Conservation (phyloP, 306 rosid genomes). For the Cicer judaicum region DNA sequence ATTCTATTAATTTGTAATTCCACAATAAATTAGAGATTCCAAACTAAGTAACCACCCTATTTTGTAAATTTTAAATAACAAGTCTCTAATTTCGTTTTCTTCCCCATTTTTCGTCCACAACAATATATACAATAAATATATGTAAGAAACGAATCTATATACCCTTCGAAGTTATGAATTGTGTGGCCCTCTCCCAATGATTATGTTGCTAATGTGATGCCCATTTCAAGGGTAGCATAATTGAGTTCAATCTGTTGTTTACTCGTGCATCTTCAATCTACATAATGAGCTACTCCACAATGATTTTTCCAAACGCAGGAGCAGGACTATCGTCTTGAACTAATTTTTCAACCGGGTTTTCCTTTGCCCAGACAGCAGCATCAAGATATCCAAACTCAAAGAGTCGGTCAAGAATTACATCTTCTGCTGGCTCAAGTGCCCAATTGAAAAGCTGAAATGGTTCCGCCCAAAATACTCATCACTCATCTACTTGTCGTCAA, state of each 20-base stretch:
- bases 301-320: constrained; percentile 45
- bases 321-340: constrained; percentile 59
- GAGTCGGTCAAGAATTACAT: constrained; percentile 71
- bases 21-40: constrained; percentile 38
- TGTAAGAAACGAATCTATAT: constrained; percentile 15
- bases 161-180: constrained; percentile 18
- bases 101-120: background rate
- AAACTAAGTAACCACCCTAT: constrained; percentile 29
- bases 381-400: constrained; percentile 86
- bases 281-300: constrained; percentile 37
- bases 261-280: constrained; percentile 36
- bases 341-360: constrained; percentile 68
- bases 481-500: background rate
- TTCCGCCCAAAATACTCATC: constrained; percentile 34
- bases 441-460: constrained; percentile 56
- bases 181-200: background rate
- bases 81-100: constrained; percentile 27
- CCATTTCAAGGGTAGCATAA: constrained; percentile 29
- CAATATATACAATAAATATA: constrained; percentile 39
- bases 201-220: constrained; percentile 20
- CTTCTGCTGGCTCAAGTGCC: constrained; percentile 88
- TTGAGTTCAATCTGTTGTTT: constrained; percentile 40
- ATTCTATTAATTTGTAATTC: constrained; percentile 33
- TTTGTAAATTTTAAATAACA: constrained; percentile 17
- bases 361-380: constrained; percentile 85